Evolutionary conservation across 352 stramenopile species (phyloP).

Genomic region (Aphanomyces euteiches): DNA sequence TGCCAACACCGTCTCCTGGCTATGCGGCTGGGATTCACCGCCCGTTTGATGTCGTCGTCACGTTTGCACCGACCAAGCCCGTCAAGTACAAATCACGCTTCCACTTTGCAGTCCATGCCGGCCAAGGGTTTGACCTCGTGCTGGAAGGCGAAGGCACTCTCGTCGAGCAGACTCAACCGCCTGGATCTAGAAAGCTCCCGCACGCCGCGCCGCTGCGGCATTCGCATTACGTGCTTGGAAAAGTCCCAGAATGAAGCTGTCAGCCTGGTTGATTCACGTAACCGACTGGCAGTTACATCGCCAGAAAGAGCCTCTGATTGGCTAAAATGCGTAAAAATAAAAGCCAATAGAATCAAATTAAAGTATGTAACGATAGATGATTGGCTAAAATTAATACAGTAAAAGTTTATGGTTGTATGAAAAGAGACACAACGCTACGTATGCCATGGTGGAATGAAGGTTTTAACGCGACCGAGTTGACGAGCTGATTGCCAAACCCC

Average conservation of each 20-base stretch:
- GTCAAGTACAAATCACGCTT: conserved; percentile 61
- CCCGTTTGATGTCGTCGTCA: conserved; percentile 45
- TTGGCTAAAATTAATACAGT: too few species aligned
- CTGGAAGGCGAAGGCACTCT: conserved; percentile 66
- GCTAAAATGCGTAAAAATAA: too few species aligned
- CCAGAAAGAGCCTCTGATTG: too few species aligned
- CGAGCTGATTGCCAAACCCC: background rate
- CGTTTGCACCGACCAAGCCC: conserved; percentile 45
- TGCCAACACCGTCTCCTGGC: conserved; percentile 44
- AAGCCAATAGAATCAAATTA: too few species aligned
- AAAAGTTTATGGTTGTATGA: too few species aligned
- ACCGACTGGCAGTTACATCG: too few species aligned
- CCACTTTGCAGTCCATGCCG: conserved; percentile 56
- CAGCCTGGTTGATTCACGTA: too few species aligned
- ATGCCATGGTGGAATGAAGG: background rate
- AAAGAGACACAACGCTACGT: too few species aligned
- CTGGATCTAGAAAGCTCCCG: conserved; percentile 9
- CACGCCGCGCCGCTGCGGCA: conserved; percentile 21
- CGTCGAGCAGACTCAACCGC: conserved; percentile 39
- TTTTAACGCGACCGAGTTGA: background rate
- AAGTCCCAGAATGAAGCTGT: conserved; percentile 3
- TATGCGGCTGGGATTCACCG: conserved; percentile 40
- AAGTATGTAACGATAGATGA: too few species aligned
- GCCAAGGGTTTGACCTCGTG: conserved; percentile 63
- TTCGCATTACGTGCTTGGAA: conserved; percentile 26